A percentile compares a stretch with the other conserved stretches of the same genome.
Evolutionary conservation across 805 yeast genomes (phyloP).

Genomic region (Pichia californica): DNA sequence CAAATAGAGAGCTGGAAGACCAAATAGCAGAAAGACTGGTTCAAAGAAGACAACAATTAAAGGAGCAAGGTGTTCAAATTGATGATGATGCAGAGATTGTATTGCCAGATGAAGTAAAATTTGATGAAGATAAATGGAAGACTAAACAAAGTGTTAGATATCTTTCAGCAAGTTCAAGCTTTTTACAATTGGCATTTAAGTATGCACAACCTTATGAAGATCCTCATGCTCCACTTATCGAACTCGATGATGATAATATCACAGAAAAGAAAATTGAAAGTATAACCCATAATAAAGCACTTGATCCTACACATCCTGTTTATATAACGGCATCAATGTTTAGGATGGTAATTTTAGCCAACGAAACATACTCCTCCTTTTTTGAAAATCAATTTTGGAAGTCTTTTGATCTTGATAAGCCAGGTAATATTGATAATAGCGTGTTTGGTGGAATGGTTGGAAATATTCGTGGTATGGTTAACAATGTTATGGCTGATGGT

Average conservation of each 20-base stretch:
- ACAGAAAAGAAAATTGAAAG: slow-evolving; percentile 23
- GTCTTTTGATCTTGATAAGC: slow-evolving; percentile 59
- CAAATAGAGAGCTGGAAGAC: slow-evolving; percentile 56
- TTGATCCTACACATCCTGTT: slow-evolving; percentile 74
- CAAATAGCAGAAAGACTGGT: slow-evolving; percentile 60
- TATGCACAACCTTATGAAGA: slow-evolving; percentile 71
- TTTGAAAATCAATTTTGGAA: slow-evolving; percentile 62
- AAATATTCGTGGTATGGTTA: slow-evolving; percentile 80
- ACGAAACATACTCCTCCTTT: slow-evolving; percentile 84
- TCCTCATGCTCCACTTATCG: slow-evolving; percentile 35
- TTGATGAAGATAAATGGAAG: slow-evolving; percentile 57
- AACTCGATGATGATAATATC: slow-evolving; percentile 32
- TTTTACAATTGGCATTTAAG: slow-evolving; percentile 82
- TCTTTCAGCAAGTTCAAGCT: slow-evolving; percentile 78
- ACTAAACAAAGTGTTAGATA: slow-evolving; percentile 71
- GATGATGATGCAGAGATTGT: slow-evolving; percentile 32
- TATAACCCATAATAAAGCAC: slow-evolving; percentile 60
- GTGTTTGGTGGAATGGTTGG: slow-evolving; percentile 33
- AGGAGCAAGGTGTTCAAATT: slow-evolving; percentile 26
- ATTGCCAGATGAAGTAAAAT: slow-evolving; percentile 52
- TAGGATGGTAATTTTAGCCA: slow-evolving; percentile 90
- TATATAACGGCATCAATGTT: slow-evolving; percentile 78
- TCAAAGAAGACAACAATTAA: slow-evolving; percentile 31
- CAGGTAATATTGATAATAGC: slow-evolving; percentile 32
- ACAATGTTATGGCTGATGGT: slow-evolving; percentile 88